Evolutionary conservation across 495 filamentous ascomycete species (phyloP).

Genomic region (Penicillium manginii): DNA sequence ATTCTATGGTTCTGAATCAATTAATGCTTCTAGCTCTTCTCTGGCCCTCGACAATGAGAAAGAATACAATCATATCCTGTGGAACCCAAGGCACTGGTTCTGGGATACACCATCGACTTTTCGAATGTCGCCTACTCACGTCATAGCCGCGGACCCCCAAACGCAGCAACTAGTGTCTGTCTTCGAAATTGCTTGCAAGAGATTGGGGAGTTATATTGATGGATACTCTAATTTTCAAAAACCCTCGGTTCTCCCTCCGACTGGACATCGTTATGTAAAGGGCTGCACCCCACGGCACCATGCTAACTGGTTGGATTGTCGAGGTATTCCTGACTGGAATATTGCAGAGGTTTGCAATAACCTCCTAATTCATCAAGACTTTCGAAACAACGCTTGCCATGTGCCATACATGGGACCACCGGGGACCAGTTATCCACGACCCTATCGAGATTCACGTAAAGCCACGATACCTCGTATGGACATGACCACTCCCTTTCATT

Average conservation of each 20-base stretch:
- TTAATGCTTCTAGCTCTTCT: not conserved
- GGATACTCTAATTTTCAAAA: not conserved
- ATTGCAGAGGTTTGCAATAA: constrained; percentile 1
- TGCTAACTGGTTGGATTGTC: not conserved
- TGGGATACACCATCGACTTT: not conserved
- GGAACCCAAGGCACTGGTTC: not conserved
- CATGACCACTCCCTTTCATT: not conserved
- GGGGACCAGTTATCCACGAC: not conserved
- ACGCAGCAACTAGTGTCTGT: not conserved
- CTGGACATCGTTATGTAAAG: not conserved
- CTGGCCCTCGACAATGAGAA: not conserved
- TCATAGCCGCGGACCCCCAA: not conserved
- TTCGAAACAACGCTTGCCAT: constrained; percentile 1
- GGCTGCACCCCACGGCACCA: not conserved
- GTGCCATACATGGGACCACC: constrained; percentile 9
- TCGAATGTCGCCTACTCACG: not conserved
- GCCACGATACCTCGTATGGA: not conserved
- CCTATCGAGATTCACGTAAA: not conserved
- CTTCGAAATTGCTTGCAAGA: not conserved
- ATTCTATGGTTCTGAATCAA: no score
- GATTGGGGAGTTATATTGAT: not conserved
- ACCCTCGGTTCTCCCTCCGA: not conserved
- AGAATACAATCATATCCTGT: not conserved
- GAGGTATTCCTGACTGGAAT: not conserved
- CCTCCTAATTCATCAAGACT: not conserved